These are phyloP conservation scores for Suhomyces canberraensis DNA, from an alignment of 805 yeast genomes.

Conservation along the genomic window DNA sequence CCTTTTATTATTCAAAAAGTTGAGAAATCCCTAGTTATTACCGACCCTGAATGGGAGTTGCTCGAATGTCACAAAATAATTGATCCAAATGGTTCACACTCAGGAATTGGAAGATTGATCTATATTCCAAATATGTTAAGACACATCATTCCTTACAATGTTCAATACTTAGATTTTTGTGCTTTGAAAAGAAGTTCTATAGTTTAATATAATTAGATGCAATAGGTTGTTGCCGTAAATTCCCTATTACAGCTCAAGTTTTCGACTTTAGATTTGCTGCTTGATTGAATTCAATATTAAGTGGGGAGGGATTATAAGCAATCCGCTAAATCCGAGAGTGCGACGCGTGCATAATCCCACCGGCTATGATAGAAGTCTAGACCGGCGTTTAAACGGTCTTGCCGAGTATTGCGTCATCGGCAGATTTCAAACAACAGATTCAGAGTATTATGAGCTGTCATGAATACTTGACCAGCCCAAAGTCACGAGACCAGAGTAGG, in stretches of 20 bases:
- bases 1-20: conserved; percentile 15
- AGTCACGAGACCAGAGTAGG: no score
- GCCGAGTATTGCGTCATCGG: background rate
- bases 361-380: background rate
- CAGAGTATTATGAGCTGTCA: background rate
- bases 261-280: no score
- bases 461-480: no score
- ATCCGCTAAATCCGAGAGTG: no score
- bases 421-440: background rate
- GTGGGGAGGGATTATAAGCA: no score
- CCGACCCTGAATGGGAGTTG: conserved; percentile 44
- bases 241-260: no score
- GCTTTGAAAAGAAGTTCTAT: conserved; percentile 24
- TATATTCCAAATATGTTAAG: conserved; percentile 44
- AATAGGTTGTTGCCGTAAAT: no score
- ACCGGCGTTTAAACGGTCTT: background rate
- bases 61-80: conserved; percentile 49
- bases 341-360: no score
- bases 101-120: conserved; percentile 52
- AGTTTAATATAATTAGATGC: no score
- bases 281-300: no score
- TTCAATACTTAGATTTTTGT: conserved; percentile 52
- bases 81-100: conserved; percentile 50
- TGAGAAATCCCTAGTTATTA: conserved; percentile 13
- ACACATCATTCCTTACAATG: conserved; percentile 25